phyloP scores from a whole-genome alignment of 148 eudicot species.

The Chenopodium formosanum region DNA sequence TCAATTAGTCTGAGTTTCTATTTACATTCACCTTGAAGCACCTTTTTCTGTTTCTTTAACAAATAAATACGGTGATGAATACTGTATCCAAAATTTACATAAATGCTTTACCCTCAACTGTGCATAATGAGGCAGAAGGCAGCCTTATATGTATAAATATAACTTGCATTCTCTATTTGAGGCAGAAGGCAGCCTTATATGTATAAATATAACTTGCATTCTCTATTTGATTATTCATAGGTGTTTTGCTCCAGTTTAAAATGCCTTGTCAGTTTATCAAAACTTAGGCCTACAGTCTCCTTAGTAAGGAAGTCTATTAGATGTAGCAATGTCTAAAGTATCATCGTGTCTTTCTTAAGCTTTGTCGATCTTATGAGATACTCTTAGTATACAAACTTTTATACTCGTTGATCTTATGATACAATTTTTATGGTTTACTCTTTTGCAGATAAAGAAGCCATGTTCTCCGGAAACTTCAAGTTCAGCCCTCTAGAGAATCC shows the following conservation, averaged over 20 bases:
- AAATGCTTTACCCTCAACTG: neutral
- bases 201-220: neutral
- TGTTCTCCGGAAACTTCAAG: slow-evolving; percentile 48
- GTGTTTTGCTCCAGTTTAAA: neutral
- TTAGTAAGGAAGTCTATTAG: neutral
- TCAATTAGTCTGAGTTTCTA: neutral
- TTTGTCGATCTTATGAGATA: neutral
- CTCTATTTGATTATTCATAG: neutral
- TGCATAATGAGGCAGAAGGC: neutral
- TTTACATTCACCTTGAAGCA: neutral
- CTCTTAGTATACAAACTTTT: too few species aligned
- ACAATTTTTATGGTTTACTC: neutral
- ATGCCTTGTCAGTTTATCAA: neutral
- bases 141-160: neutral
- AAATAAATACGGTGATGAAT: neutral
- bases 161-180: neutral
- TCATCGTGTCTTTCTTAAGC: neutral
- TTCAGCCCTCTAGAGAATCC: slow-evolving; percentile 38
- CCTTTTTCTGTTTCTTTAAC: neutral
- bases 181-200: neutral
- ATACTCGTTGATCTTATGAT: too few species aligned
- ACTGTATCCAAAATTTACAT: neutral
- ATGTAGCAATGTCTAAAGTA: neutral
- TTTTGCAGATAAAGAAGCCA: slow-evolving; percentile 41
- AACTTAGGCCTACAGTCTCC: neutral